These are phyloP conservation scores for Tolypocladium amazonense DNA, from an alignment of 2,329 filamentous ascomycete genomes.

Conservation along the genomic window DNA sequence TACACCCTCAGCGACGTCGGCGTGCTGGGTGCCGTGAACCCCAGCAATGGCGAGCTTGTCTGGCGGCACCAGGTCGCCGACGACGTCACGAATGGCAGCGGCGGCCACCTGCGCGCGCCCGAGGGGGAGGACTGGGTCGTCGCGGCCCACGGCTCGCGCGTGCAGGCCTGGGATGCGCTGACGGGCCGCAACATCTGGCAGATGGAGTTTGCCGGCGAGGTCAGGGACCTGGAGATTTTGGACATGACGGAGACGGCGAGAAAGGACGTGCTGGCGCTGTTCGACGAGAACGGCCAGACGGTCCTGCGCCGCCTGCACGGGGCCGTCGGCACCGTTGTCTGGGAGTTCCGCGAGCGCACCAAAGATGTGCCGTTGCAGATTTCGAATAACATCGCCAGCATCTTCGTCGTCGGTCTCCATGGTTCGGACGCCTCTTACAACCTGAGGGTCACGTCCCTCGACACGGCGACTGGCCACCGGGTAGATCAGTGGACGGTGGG, in stretches of 20 bases:
- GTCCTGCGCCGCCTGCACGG: conserved; percentile 64
- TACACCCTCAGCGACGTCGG: conserved; percentile 83
- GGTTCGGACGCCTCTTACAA: conserved; percentile 58
- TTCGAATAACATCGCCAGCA: conserved; percentile 56
- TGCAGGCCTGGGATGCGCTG: conserved; percentile 74
- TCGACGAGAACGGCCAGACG: conserved; percentile 44
- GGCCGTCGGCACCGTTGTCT: conserved; percentile 60
- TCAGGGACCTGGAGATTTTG: conserved; percentile 67
- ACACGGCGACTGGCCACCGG: conserved; percentile 62
- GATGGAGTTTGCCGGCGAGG: conserved; percentile 43
- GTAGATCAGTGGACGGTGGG: conserved; percentile 60
- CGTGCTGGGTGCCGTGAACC: conserved; percentile 80
- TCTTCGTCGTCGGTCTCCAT: conserved; percentile 72
- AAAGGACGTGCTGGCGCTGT: conserved; percentile 65
- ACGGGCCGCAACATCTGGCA: conserved; percentile 75
- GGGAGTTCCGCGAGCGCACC: conserved; percentile 63
- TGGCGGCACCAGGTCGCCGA: conserved; percentile 73
- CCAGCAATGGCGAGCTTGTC: conserved; percentile 69
- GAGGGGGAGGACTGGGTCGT: conserved; percentile 70
- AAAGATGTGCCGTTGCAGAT: conserved; percentile 65
- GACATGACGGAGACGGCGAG: conserved; percentile 52
- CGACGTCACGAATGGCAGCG: conserved; percentile 29
- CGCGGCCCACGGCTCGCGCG: conserved; percentile 57
- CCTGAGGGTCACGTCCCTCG: conserved; percentile 65
- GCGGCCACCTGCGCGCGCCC: conserved; percentile 56